These are phyloP conservation scores for Peterozyma xylosa DNA, from an alignment of 805 yeast species.

Conservation along the genomic window DNA sequence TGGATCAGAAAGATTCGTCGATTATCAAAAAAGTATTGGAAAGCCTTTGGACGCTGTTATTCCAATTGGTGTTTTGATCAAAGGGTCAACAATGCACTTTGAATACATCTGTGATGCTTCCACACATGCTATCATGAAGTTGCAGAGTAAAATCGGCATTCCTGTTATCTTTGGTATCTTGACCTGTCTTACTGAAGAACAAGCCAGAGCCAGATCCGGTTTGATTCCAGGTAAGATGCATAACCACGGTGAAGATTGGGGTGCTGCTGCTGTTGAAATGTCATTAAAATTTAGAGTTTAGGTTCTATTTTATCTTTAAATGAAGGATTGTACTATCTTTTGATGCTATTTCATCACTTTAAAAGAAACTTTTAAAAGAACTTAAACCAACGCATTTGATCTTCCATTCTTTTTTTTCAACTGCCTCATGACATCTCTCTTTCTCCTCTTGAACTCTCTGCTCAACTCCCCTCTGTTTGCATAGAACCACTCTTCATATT, in stretches of 20 bases:
- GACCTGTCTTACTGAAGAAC: constrained; percentile 90
- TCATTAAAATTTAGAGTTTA: constrained; percentile 31
- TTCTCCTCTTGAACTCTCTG: constrained; percentile 64
- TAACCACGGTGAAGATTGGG: constrained; percentile 98
- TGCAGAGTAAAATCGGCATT: constrained; percentile 58
- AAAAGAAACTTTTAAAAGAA: background rate
- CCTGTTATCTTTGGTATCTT: constrained; percentile 93
- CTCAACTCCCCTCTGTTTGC: constrained; percentile 75
- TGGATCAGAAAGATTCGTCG: constrained; percentile 53
- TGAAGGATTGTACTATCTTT: background rate
- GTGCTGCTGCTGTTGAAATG: constrained; percentile 98
- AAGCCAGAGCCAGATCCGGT: constrained; percentile 91
- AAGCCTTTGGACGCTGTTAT: constrained; percentile 74
- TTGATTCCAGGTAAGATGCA: constrained; percentile 68
- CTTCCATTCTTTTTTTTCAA: constrained; percentile 33
- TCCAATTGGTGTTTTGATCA: constrained; percentile 90
- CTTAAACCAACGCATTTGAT: background rate
- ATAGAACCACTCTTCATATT: constrained; percentile 77
- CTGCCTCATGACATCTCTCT: constrained; percentile 64
- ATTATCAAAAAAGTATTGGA: constrained; percentile 32
- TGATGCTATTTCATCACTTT: background rate
- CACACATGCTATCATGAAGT: constrained; percentile 74
- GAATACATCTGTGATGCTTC: constrained; percentile 93
- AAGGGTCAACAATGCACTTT: constrained; percentile 97
- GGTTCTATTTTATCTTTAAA: background rate